phyloP scores from a whole-genome alignment of 768 basidiomycete species.

The Paxillus involutus region DNA sequence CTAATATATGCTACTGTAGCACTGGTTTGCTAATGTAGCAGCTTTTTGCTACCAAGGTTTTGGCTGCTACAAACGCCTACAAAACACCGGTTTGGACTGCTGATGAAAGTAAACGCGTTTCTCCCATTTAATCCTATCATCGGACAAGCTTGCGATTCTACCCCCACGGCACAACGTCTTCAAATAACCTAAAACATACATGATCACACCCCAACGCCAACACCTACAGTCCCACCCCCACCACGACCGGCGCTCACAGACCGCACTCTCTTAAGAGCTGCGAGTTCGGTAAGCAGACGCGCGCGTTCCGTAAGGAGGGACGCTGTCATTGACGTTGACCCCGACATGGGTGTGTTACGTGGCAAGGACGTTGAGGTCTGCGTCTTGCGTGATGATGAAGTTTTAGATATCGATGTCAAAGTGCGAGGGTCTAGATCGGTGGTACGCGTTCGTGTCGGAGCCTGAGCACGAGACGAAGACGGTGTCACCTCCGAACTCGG shows the following conservation, averaged over 20 bases:
- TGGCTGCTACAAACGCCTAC: no score
- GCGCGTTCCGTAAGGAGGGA: constrained; percentile 57
- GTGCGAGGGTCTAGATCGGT: background rate
- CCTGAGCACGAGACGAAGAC: background rate
- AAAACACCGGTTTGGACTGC: no score
- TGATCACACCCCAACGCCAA: constrained; percentile 11
- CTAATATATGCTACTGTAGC: no score
- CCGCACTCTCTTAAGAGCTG: constrained; percentile 37
- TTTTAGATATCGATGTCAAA: background rate
- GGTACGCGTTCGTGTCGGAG: background rate
- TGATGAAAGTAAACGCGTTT: no score
- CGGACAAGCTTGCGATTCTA: no score
- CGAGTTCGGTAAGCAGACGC: constrained; percentile 52
- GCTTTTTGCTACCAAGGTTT: no score
- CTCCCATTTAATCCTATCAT: no score
- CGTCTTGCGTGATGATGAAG: background rate
- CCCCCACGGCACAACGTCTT: no score
- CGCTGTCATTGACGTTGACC: background rate
- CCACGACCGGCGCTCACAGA: constrained; percentile 5
- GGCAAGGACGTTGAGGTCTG: background rate
- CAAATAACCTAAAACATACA: no score
- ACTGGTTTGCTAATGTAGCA: no score
- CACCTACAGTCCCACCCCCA: background rate
- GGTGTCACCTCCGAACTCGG: background rate
- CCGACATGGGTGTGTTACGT: no score